Evolutionary conservation across 2,329 filamentous ascomycete genomes (phyloP), one percentile per base, ranked within the genome.

Genomic region (Epichloe gansuensis): DNA sequence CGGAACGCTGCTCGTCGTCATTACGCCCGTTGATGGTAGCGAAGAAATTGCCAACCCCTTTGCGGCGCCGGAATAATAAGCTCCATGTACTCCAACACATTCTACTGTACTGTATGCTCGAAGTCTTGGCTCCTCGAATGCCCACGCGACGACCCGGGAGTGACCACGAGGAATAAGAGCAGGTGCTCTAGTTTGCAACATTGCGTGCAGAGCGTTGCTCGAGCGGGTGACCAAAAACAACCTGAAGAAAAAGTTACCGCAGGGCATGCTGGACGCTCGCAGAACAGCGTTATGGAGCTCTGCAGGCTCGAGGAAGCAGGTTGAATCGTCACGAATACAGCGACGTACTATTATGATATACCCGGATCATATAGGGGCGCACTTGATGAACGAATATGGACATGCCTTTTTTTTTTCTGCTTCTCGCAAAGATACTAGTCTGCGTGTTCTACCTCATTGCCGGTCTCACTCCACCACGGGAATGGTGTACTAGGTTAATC

Each of bases 31-130:
- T 50, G 90, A 97, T 64, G 93, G 93, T 52, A 96, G 89, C 71
- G 90, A 97, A 71, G 85, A 91, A 70, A 98, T 98, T 62, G 81
- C 86, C 61, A 98, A 98, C 67, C 93, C 93, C 0, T 98, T 97
- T 64, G 74, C 86, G 50, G 82, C 88, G 63, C 74, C 78, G 9
- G 50, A 48, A 31, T 48, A 31, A 41, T 45, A 49, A 35, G 43
- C 21, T 21, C 31, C 17, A 6, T 21, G 6, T 41, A 2, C 25
- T 13, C 23, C 42, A 7, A 45, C 5, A 1, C 21, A 6, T 23
- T 44, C 21, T 7, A 13, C 23, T 21, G 42, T 12, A 27, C 15
- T 42, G 12, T n/a, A 13, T 39, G 15, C 40, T 13, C 40, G 3
- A 42, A n/a, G 40, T 15, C 40, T 17, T 42, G n/a, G 40, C 40